Evolutionary conservation across 176 grass and related monocot species (phyloP), one percentile per base, ranked within the genome.

Genomic region (Phragmites australis): DNA sequence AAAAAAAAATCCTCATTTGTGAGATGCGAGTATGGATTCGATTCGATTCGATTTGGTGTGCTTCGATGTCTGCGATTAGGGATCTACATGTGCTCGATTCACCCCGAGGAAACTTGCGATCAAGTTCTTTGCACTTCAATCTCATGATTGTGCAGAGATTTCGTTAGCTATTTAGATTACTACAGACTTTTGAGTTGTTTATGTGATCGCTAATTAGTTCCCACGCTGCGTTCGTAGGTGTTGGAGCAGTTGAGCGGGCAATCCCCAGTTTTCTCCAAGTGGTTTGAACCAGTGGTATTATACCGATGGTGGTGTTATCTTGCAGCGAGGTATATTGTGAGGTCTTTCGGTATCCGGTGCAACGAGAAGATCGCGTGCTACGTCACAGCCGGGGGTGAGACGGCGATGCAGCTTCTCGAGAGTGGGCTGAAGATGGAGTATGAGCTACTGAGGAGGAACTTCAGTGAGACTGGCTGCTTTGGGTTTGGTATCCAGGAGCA

Each of bases 351-450:
- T 30, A 89, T 89, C 40, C 78, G 87, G 30, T 84, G 88, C 71
- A 90, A 90, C 59, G 88, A 91, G 67, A 87, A 85, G 89, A 88
- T 88, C 13, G 89, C 89, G 0, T 87, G 84, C 85, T 87, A 87
- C 10, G 84, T 91, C 9, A 91, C 85, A 0, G 65, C 87, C 29
- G 87, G 85, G 73, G n/a, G n/a, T n/a, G n/a, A n/a, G n/a, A n/a
- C n/a, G n/a, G n/a, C n/a, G n/a, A n/a, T n/a, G n/a, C n/a, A n/a
- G n/a, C n/a, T n/a, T n/a, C n/a, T n/a, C n/a, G n/a, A n/a, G n/a
- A n/a, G n/a, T n/a, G n/a, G n/a, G n/a, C n/a, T n/a, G n/a, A n/a
- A n/a, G n/a, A n/a, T n/a, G n/a, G n/a, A n/a, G n/a, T n/a, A n/a
- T n/a, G n/a, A n/a, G n/a, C n/a, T n/a, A n/a, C n/a, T n/a, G n/a